Base-by-base conservation (phyloP, 352 stramenopile species). In the Pythium insidiosum region DNA sequence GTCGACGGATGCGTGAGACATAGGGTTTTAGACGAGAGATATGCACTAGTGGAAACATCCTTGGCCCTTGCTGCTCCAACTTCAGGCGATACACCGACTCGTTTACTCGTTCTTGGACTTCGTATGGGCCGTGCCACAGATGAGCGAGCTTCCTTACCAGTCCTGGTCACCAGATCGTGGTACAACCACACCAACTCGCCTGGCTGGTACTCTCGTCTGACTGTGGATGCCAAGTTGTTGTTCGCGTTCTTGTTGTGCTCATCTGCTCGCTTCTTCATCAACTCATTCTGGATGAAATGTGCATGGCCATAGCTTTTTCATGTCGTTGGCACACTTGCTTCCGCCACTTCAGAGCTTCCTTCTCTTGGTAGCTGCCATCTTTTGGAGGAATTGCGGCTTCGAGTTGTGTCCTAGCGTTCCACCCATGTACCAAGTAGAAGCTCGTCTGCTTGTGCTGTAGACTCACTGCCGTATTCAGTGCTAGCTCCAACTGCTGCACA, bases 401-500 rank as follows among this genome's bases (percentile, higher is more conserved):
- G 9, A 33, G 15, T 33, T 33, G 28, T 13, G 28, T 33, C 15
- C 28, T 9, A 33, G 28, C 9, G 6, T 59, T 9, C 42, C 42
- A 40, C 5, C 42, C 42, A 18, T 40, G 29, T 4, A 49, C 26
- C 20, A 49, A 18, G 20, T 49, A 49, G 30, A 24, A 28, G 6
- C 15, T 15, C 15, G 39, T 31, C 5, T 46, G 15, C 5, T 21
- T 21, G 6, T n/a, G 25, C 15, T 11, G 6, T 24, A 15, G 9
- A 21, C 34, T 21, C 9, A 18, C 7, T 15, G 39, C 25, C 6
- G n/a, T 49, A 20, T 38, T 64, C 6, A 64, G 25, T 7, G 56
- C 45, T 28, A 56, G 55, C 1, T 33, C 44, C 6, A 63, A 15
- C 26, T 40, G 13, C 15, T 51, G 40, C 3, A 49, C 56, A 31